Evolutionary conservation across 179 eudicot species (phyloP).

Genomic region (Beta macrorhiza): DNA sequence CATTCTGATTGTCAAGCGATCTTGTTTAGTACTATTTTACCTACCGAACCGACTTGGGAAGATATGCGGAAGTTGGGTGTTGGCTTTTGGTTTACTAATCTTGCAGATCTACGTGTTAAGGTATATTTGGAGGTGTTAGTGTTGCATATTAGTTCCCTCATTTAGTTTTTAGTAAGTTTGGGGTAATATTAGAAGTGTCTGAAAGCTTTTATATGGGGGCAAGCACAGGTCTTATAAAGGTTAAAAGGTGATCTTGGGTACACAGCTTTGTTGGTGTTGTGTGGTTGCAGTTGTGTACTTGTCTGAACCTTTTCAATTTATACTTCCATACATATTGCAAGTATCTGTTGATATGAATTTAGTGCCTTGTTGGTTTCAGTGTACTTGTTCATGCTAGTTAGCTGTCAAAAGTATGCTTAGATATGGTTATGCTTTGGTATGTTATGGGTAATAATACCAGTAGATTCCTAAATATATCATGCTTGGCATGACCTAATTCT

Average conservation of each 20-base stretch:
- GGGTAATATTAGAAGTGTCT: not conserved
- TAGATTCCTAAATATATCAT: not conserved
- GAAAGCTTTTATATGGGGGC: constrained; percentile 6
- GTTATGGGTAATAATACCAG: not conserved
- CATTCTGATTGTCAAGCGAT: constrained; percentile 96
- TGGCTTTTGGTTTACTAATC: constrained; percentile 87
- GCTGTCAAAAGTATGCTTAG: not conserved
- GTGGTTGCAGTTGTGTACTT: no score
- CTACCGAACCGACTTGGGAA: constrained; percentile 81
- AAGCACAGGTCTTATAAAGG: no score
- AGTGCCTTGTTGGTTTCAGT: not conserved
- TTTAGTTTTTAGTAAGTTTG: not conserved
- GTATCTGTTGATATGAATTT: constrained; percentile 11
- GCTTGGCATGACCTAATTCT: not conserved
- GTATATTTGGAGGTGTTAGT: constrained; percentile 37
- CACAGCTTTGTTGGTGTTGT: not conserved
- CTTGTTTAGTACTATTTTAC: constrained; percentile 62
- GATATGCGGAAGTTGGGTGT: constrained; percentile 84
- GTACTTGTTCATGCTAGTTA: not conserved
- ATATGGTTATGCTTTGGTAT: not conserved
- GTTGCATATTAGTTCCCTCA: constrained; percentile 1
- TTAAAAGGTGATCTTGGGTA: no score
- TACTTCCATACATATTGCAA: constrained; percentile 1
- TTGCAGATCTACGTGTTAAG: constrained; percentile 70
- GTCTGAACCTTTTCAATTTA: not conserved